These are phyloP conservation scores for Blastocladiella emersonii DNA, from an alignment of 371 early-diverging fungal genomes.

Conservation along the genomic window DNA sequence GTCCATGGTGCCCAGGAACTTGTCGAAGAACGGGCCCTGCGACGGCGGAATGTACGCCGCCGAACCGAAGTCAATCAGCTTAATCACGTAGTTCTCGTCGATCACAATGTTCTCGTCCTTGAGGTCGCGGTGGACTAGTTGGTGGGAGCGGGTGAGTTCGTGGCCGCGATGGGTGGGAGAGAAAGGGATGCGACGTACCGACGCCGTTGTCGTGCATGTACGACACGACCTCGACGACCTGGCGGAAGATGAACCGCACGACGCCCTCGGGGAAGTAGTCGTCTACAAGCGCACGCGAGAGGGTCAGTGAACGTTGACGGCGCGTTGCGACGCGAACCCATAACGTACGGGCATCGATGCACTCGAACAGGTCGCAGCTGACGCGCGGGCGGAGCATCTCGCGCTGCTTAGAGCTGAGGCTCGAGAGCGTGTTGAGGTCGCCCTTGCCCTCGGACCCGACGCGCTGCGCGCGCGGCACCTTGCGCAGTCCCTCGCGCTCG, in stretches of 20 bases:
- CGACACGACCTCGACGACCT: conserved; percentile 8
- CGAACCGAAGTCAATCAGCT: conserved; percentile 16
- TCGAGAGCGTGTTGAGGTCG: conserved; percentile 4
- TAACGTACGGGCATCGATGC: conserved; percentile 8
- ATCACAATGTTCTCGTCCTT: conserved; percentile 14
- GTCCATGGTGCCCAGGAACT: conserved; percentile 10
- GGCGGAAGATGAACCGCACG: conserved; percentile 10
- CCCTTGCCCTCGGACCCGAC: neutral
- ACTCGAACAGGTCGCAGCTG: conserved; percentile 14
- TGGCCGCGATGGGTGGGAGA: neutral
- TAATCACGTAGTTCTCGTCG: conserved; percentile 11
- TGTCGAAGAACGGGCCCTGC: conserved; percentile 6
- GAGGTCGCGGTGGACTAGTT: conserved; percentile 13
- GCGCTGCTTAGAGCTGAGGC: conserved; percentile 6
- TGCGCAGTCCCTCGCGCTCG: conserved; percentile 2
- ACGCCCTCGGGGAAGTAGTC: conserved; percentile 8
- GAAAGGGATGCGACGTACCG: neutral
- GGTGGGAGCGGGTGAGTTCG: no score
- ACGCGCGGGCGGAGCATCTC: conserved; percentile 3
- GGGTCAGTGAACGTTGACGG: neutral
- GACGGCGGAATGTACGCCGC: conserved; percentile 6
- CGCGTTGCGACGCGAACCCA: no score
- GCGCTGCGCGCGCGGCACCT: neutral
- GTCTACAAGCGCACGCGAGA: neutral
- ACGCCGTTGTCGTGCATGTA: conserved; percentile 9